Evolutionary conservation across 768 basidiomycete species (phyloP), one percentile per base, ranked within the genome.

Genomic region (Mycena crocata): DNA sequence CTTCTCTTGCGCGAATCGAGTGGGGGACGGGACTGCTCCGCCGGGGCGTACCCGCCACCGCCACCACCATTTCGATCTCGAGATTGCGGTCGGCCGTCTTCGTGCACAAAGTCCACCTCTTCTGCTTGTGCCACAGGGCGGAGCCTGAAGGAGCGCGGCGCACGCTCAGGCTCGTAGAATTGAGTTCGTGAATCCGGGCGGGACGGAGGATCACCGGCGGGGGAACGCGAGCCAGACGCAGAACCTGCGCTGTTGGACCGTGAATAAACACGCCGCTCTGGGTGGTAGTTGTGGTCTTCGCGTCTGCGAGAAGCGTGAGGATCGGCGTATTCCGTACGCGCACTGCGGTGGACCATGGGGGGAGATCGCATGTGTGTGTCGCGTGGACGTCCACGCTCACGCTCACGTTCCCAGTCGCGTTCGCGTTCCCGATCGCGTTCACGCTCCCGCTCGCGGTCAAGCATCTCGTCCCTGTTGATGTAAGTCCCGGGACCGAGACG

Each of bases 401-500:
- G 50, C 35, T 83, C 83, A 32, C 78, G 82, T 58, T 87, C 86
- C 73, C 85, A 79, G 30, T 85, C 85, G 28, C 77, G 74, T 54
- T 75, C 79, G 49, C 82, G 77, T 35, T 83, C 82, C 34, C 51
- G 62, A 21, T 84, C 83, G 42, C 73, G 73, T 56, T 84, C 81
- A 56, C 80, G 80, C 55, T 82, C 82, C 62, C 82, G 82, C n/a
- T 86, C 85, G 57, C 82, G 82, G 21, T 86, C 85, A 57, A 82
- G 80, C 32, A 88, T 86, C 26, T 87, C 83, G 23, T 84, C 84
- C 62, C 85, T 79, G 72, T 84, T 85, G 50, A 90, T 81, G 70
- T 84, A 87, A 28, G 87, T 82, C 4, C 83, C 89, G 42, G 90
- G 89, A 9, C 89, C 90, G 71, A 89, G 73, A 59, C 89, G 88